Base-by-base conservation (phyloP, 768 basidiomycete species). In the Candolleomyces eurysporus region DNA sequence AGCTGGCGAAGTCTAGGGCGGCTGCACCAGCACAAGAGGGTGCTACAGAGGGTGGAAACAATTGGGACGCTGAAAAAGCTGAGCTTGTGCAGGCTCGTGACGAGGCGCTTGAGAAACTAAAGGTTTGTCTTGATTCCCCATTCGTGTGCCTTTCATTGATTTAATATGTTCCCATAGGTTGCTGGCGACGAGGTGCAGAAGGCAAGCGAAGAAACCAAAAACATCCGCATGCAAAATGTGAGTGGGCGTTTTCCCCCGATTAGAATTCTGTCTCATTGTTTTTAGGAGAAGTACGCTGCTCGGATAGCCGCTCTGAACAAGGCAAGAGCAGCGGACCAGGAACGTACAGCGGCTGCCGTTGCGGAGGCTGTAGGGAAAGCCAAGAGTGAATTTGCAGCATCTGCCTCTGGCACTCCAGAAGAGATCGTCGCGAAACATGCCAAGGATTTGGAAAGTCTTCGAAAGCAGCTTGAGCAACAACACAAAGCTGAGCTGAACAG, bases 1-100 rank as follows among this genome's bases (percentile, higher is more conserved):
- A 73, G 21, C 80, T 70, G 80, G 68, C 49, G 54, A 76, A 71
- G 57, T 64, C 71, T 58, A 69, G 61, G 40, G 59, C 11, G 2
- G 2, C 73, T n/a, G 32, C 74, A 1, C 32, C 30, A 1, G 61
- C 76, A 4, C 26, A 63, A 4, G 62, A 73, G 11, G 55, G 69
- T 40, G 32, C 68, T 9, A 57, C 64, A 3, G 68, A 63, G 8
- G 75, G 77, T 14, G 70, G 73, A 40, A 67, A 68, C 32, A 79
- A 76, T 57, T 84, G 84, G 82, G 87, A 90, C 59, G 67, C 76
- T 1, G 88, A 91, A 68, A 90, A 86, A 65, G 77, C 73, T 0
- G 81, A 83, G 57, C 75, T 92, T 0, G 59, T 79, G 40, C 84
- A 84, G 64, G 78, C 79, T 30, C 84, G 85, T 7, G 87, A 83